Evolutionary conservation across 345 rosid genomes (phyloP).

Genomic region (Noccaea bulbosa): DNA sequence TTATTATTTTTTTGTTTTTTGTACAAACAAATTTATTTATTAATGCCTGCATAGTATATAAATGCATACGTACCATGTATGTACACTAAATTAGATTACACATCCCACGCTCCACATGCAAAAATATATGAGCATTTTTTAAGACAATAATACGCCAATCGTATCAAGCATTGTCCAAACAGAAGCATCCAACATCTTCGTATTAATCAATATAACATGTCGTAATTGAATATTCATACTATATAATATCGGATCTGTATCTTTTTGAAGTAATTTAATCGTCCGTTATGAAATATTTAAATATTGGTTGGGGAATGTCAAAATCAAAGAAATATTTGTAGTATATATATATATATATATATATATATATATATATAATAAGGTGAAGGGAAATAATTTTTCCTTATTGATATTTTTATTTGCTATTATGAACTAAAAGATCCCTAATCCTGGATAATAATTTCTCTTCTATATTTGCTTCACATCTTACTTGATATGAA

Average conservation of each 20-base stretch:
- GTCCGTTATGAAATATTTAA: neutral
- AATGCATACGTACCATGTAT: slow-evolving; percentile 4
- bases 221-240: slow-evolving; percentile 4
- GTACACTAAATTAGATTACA: slow-evolving; percentile 14
- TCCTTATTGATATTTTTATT: neutral
- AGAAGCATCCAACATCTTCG: slow-evolving; percentile 33
- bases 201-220: slow-evolving; percentile 23
- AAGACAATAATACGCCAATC: slow-evolving; percentile 29
- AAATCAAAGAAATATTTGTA: slow-evolving; percentile 3
- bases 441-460: no score
- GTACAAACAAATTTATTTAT: neutral
- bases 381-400: neutral
- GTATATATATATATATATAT: no score
- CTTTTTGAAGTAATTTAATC: neutral
- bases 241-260: neutral
- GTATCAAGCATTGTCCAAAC: slow-evolving; percentile 37
- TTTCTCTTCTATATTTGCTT: no score
- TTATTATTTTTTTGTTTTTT: no score
- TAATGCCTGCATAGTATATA: neutral
- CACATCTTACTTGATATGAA: neutral
- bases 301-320: slow-evolving; percentile 13
- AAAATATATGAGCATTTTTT: slow-evolving; percentile 6
- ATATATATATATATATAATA: no score
- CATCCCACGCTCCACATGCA: slow-evolving; percentile 42
- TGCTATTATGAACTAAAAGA: no score